phyloP scores from a whole-genome alignment of 768 basidiomycete genomes.

The Boletus sp. region DNA sequence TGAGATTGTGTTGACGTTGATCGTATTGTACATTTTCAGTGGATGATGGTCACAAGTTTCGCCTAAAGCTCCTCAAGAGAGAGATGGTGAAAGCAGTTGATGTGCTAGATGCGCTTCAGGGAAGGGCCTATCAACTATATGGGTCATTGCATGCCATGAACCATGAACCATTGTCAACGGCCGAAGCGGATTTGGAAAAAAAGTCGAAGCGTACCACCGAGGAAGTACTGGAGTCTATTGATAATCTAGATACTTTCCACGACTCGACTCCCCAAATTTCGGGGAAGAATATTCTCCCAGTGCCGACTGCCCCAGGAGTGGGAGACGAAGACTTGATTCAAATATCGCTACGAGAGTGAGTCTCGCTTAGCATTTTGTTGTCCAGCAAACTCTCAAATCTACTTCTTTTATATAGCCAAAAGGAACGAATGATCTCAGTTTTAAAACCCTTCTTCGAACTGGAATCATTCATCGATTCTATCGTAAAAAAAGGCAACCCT shows the following conservation, averaged over 20 bases:
- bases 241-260: neutral
- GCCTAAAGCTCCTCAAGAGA: conserved; percentile 28
- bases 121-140: conserved; percentile 18
- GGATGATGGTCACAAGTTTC: conserved; percentile 31
- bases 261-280: neutral
- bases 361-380: neutral
- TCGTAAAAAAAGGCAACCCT: too few relatives aligned
- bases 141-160: conserved; percentile 5
- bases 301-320: neutral
- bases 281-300: neutral
- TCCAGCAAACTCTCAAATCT: neutral
- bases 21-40: conserved; percentile 7
- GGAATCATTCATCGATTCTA: neutral
- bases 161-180: neutral
- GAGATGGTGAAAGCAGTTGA: conserved; percentile 29
- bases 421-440: neutral
- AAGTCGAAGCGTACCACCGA: neutral
- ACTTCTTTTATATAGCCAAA: conserved; percentile 3
- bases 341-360: conserved; percentile 12
- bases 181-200: neutral
- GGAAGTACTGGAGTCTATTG: neutral
- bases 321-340: conserved; percentile 20
- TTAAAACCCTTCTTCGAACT: conserved; percentile 1
- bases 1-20: neutral
- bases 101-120: conserved; percentile 17